phyloP scores from a whole-genome alignment of 169 alveolate species.

The Eimeria sp. region DNA sequence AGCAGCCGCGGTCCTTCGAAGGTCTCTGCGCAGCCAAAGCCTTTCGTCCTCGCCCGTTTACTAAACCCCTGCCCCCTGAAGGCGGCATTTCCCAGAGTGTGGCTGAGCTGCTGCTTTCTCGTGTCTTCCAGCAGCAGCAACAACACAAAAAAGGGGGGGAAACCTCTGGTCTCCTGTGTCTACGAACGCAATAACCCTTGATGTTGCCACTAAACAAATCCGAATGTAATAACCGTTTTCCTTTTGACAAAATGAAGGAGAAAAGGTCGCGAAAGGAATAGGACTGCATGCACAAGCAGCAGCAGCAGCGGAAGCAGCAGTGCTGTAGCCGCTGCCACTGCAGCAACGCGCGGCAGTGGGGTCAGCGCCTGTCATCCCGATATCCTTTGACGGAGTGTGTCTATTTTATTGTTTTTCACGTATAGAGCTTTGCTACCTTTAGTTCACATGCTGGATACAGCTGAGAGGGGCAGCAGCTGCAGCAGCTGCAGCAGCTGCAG shows the following conservation, averaged over 20 bases:
- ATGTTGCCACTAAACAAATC: background rate
- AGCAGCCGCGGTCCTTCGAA: background rate
- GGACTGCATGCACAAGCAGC: slow-evolving; percentile 30
- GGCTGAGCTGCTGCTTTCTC: slow-evolving; percentile 9
- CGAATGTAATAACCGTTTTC: background rate
- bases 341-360: background rate
- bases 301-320: slow-evolving; percentile 15
- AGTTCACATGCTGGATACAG: background rate
- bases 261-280: background rate
- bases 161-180: background rate
- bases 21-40: slow-evolving; percentile 10
- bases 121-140: background rate
- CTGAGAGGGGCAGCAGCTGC: background rate
- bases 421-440: background rate
- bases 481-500: background rate
- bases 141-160: background rate
- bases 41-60: background rate
- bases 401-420: background rate
- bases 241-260: background rate
- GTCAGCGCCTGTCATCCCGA: background rate
- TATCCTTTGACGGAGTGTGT: background rate
- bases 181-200: background rate
- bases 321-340: background rate
- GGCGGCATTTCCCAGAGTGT: slow-evolving; percentile 2
- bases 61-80: slow-evolving; percentile 2